These are phyloP conservation scores for Diddensiella santjacobensis DNA, from an alignment of 805 yeast genomes.

Conservation along the genomic window DNA sequence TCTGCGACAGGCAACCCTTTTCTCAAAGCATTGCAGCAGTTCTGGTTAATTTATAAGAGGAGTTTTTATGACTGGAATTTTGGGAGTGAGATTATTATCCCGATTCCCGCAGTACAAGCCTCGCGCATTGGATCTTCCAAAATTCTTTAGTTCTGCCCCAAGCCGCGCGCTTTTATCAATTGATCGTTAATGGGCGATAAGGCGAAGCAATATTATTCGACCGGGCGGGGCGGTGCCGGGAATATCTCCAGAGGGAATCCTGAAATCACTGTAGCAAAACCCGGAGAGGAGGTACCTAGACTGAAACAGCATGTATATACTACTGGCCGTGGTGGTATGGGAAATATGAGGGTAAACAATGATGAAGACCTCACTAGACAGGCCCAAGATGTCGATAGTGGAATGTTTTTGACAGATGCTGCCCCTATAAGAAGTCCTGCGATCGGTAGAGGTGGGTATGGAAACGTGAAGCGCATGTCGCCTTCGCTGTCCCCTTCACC, in stretches of 20 bases:
- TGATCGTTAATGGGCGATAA: too few relatives aligned
- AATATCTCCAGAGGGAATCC: constrained; percentile 52
- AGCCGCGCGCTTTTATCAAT: too few relatives aligned
- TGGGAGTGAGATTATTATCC: too few relatives aligned
- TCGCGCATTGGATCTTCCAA: too few relatives aligned
- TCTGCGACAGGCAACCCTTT: not conserved
- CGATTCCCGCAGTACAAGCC: too few relatives aligned
- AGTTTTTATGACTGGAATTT: too few relatives aligned
- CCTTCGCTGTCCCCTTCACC: constrained; percentile 22
- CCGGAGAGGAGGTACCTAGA: constrained; percentile 61
- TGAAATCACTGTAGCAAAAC: constrained; percentile 47
- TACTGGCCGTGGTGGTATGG: constrained; percentile 78
- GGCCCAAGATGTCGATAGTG: constrained; percentile 56
- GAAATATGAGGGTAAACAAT: constrained; percentile 64
- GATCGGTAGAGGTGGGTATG: constrained; percentile 65
- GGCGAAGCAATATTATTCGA: constrained; percentile 38
- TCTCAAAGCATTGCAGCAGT: too few relatives aligned
- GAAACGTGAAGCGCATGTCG: constrained; percentile 44
- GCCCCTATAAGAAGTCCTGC: constrained; percentile 40
- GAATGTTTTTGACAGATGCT: constrained; percentile 40
- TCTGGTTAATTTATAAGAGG: too few relatives aligned
- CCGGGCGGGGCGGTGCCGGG: constrained; percentile 81
- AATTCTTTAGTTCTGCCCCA: too few relatives aligned
- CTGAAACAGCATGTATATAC: constrained; percentile 50
- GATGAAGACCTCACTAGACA: constrained; percentile 54